These are phyloP conservation scores for Phialophora tarda DNA, from an alignment of 2,329 filamentous ascomycete genomes.

Conservation along the genomic window DNA sequence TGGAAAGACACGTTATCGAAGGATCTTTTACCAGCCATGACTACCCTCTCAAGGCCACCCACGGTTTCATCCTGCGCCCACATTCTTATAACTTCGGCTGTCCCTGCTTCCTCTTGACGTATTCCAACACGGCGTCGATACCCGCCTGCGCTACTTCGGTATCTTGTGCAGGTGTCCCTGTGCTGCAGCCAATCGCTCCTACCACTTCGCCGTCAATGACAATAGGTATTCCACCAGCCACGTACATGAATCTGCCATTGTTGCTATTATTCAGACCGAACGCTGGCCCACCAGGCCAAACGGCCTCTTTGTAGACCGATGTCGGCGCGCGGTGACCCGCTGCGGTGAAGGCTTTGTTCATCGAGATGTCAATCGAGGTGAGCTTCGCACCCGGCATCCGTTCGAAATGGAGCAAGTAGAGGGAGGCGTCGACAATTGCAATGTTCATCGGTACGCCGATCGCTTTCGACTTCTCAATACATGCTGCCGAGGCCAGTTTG, in stretches of 20 bases:
- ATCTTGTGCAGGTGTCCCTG: constrained; percentile 61
- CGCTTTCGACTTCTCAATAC: constrained; percentile 34
- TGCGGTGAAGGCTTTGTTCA: constrained; percentile 61
- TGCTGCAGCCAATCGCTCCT: constrained; percentile 61
- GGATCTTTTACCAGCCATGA: not conserved
- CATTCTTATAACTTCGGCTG: constrained; percentile 9
- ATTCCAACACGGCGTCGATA: constrained; percentile 54
- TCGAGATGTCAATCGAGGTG: constrained; percentile 61
- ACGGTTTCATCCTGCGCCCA: not conserved
- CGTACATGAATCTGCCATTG: constrained; percentile 59
- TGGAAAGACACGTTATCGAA: not conserved
- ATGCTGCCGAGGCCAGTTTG: constrained; percentile 38
- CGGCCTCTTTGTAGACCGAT: constrained; percentile 58
- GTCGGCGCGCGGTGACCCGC: constrained; percentile 61
- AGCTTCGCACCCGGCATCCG: constrained; percentile 58
- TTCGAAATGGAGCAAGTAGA: constrained; percentile 52
- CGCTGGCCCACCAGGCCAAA: constrained; percentile 59
- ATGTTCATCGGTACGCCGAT: constrained; percentile 42
- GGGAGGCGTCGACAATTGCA: constrained; percentile 40
- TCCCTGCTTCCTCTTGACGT: constrained; percentile 38
- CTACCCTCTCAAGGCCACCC: not conserved
- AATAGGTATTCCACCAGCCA: constrained; percentile 61
- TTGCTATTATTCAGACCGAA: constrained; percentile 58
- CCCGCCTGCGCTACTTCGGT: constrained; percentile 59
- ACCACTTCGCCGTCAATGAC: constrained; percentile 56